Evolutionary conservation across 1,139 yeast genomes (phyloP), one percentile per base, ranked within the genome.

Genomic region (Suhomyces yuchorum): DNA sequence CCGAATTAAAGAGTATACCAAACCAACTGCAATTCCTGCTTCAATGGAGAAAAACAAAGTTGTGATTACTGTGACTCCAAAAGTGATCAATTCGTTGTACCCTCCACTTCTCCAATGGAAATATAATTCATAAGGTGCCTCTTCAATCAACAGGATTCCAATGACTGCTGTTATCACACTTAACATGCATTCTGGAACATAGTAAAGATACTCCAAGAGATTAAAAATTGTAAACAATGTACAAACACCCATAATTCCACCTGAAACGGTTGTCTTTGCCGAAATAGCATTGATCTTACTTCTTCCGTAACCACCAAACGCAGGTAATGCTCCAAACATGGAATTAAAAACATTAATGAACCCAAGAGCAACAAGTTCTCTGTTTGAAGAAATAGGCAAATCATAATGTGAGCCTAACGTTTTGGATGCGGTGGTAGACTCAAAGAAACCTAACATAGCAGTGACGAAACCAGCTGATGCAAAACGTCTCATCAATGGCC

Each of bases 221-320:
- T 72, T 85, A 37, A 75, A 71, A 1, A 88, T 81, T 3, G 91
- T 83, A 14, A 88, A 56, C 39, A 91, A 65, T 0, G 97, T 85
- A 14, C 85, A 75, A 0, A 80, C 26, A 0, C 96, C 95, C 85
- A 92, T 86, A 6, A 89, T 80, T 2, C 84, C 82, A 0, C 96
- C 96, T 39, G 96, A 81, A 67, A 87, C 73, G 5, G 95, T 93
- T 0, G 97, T 87, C 55, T 82, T 82, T 0, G 96, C 98, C 9
- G 93, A 84, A 41, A 90, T 73, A 1, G 93, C 88, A 67, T 93
- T 93, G 50, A 93, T 84, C 60, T 88, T 92, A 33, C 96, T 85
- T 62, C 99, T 78, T 1, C 97, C 98, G 61, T 93, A 93, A 0
- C 99, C 98, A 2, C 99, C 99, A 74, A 92, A 92, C 0, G 96